Base-by-base conservation (phyloP, 805 yeast genomes). In the Metschnikowia lachancei region DNA sequence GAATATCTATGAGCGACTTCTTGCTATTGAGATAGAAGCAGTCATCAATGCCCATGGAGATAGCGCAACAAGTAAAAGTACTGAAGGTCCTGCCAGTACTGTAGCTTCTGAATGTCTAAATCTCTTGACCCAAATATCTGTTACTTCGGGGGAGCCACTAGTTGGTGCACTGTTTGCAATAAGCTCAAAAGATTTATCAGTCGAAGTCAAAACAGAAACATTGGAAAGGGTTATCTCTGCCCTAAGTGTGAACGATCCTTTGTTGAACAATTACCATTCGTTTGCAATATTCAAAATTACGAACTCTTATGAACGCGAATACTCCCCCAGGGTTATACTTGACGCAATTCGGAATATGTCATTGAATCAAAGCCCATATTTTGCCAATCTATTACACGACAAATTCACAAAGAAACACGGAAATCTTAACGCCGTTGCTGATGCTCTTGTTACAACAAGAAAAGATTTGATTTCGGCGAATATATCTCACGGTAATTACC, bases 341-440 rank as follows among this genome's bases (percentile, higher is more conserved):
- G 34, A 42, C 13, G 46, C 53, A n/a, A 31, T 46, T n/a, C 33
- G 26, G 29, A 46, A 45, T 30, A 53, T 53, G 55, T 20, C 43
- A 18, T 30, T 31, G 11, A 36, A 26, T 16, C 33, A 38, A 16
- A 45, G 32, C 16, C 60, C 61, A 5, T 59, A 39, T 42, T 56
- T 53, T 32, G 60, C 59, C 28, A 59, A 60, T 38, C 16, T 52
- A 8, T 42, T 58, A 28, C 51, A 47, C 33, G 54, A 54, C 28
- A 40, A 38, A 37, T 35, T 50, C 19, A 6, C 13, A 10, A 12
- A 22, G 12, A 30, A 32, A 8, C 12, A 12, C 17, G 22, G 26
- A 30, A 24, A 19, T 9, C 12, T 16, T 16, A 10, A 11, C 3
- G 11, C 12, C 3, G 9, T 26, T 7, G 5, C 37, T 4, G 43